A percentile compares a stretch with the other conserved stretches of the same genome.
phyloP scores from a whole-genome alignment of 805 yeast genomes.

The Candida ponderosae region DNA sequence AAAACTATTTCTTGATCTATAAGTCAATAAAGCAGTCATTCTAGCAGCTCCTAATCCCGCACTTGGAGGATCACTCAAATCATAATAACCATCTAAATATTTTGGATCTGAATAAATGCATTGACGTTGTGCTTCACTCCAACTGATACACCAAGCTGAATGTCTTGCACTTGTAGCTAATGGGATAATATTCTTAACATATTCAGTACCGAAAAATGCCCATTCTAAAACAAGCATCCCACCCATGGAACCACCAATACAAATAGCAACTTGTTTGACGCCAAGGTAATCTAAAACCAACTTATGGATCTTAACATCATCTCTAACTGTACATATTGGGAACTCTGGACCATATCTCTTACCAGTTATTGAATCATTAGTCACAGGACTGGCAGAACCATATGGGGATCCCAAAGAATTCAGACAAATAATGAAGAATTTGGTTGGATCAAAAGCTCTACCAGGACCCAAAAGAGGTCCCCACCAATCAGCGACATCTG shows the following conservation, averaged over 20 bases:
- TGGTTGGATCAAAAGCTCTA: constrained; percentile 84
- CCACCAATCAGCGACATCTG: constrained; percentile 99
- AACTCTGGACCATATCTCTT: constrained; percentile 87
- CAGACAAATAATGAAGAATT: constrained; percentile 79
- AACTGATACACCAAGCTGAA: constrained; percentile 97
- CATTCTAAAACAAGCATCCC: constrained; percentile 94
- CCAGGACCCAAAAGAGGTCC: constrained; percentile 86
- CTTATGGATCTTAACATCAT: constrained; percentile 77
- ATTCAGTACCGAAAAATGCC: constrained; percentile 60
- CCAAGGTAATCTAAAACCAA: constrained; percentile 72
- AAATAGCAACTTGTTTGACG: constrained; percentile 73
- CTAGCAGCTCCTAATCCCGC: constrained; percentile 93
- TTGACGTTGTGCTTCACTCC: constrained; percentile 98
- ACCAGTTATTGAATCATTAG: constrained; percentile 70
- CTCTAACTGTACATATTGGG: constrained; percentile 89
- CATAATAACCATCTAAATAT: constrained; percentile 84
- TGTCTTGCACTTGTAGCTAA: constrained; percentile 92
- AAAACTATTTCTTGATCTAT: constrained; percentile 86
- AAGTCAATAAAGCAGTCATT: constrained; percentile 92
- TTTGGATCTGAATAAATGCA: constrained; percentile 93
- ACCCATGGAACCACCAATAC: constrained; percentile 98
- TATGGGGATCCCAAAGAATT: constrained; percentile 96
- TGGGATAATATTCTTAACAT: constrained; percentile 67
- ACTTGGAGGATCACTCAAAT: constrained; percentile 69
- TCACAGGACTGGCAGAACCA: constrained; percentile 89